Base-by-base conservation (phyloP, 2,329 filamentous ascomycete genomes). In the Lithohypha guttulata region DNA sequence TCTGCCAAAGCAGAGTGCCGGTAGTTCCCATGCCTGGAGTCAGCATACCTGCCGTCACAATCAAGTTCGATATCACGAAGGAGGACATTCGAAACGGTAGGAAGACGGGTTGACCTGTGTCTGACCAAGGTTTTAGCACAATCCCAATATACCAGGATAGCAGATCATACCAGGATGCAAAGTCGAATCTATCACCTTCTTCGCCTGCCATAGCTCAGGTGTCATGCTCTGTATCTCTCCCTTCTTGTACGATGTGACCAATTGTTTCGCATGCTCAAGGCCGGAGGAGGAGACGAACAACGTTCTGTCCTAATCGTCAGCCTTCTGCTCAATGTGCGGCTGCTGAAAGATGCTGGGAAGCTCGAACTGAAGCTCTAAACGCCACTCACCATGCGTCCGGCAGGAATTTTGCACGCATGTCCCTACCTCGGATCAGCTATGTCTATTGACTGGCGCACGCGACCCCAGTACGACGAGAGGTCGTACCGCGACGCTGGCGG, bases 61-160 rank as follows among this genome's bases (percentile, higher is more conserved):
- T 70, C 59, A 98, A 65, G 63, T 98, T 98, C 48, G 87, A 87
- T 40, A 96, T 64, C 39, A 93, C 86, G 59, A 91, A 98, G 64
- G 75, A 83, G 36, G 89, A 96, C 91, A 98, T 98, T 59, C 91
- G 84, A 60, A 96, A 96, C 14, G 91, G 91, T 13, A 98, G 72
- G 53, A 96, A 76, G 47, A 98, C 87, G 33, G 89, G 81, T 59
- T 87, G 71, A 50, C 91, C 91, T 13, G 87, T 96, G 62, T 98
- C 91, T 93, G 48, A 31, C 21, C 22, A 14, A n/a, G 20, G 10
- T 30, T 27, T 33, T 34, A 31, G 22, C 5, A 23, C 10, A n/a
- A 13, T 21, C 38, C 4, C 26, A 21, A 9, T 23, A n/a, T 9
- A 13, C 15, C n/a, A 17, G 18, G 27, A 21, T 23, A 4, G 15